Evolutionary conservation across 805 yeast genomes (phyloP).

Genomic region (Saccharomyces paradoxus): DNA sequence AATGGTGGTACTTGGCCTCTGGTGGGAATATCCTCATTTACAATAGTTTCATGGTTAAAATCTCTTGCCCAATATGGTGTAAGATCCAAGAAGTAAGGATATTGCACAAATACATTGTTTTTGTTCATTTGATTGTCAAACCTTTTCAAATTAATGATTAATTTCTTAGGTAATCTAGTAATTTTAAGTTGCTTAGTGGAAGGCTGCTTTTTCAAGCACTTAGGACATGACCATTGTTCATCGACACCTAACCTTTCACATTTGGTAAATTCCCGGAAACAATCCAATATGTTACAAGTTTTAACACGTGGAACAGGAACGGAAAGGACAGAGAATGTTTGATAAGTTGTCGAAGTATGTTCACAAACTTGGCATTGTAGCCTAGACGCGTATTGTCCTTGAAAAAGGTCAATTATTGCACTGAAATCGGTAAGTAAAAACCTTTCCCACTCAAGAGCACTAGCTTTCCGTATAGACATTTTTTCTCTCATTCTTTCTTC

Average conservation of each 20-base stretch:
- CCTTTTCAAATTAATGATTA: slow-evolving; percentile 80
- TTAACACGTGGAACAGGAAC: slow-evolving; percentile 62
- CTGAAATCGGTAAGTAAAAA: slow-evolving; percentile 74
- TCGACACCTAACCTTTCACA: slow-evolving; percentile 68
- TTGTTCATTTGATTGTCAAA: slow-evolving; percentile 43
- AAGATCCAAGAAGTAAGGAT: slow-evolving; percentile 60
- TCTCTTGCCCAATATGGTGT: slow-evolving; percentile 53
- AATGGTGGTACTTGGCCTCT: slow-evolving; percentile 77
- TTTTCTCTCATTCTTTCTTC: slow-evolving; percentile 68
- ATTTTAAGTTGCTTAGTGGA: slow-evolving; percentile 65
- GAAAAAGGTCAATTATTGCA: slow-evolving; percentile 69
- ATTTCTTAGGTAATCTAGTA: slow-evolving; percentile 67
- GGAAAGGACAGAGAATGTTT: slow-evolving; percentile 69
- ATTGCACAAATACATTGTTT: slow-evolving; percentile 59
- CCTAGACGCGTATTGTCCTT: slow-evolving; percentile 82
- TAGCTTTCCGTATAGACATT: slow-evolving; percentile 68
- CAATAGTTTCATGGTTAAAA: slow-evolving; percentile 21
- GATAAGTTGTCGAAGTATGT: slow-evolving; percentile 76
- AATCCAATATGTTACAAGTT: slow-evolving; percentile 42
- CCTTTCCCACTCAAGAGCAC: slow-evolving; percentile 88
- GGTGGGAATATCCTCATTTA: slow-evolving; percentile 39
- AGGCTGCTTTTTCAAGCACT: slow-evolving; percentile 53
- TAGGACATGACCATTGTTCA: slow-evolving; percentile 79
- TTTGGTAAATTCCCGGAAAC: slow-evolving; percentile 70
- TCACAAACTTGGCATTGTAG: slow-evolving; percentile 66